phyloP scores from a whole-genome alignment of 441 rosid species.

The Jatropha multifida region DNA sequence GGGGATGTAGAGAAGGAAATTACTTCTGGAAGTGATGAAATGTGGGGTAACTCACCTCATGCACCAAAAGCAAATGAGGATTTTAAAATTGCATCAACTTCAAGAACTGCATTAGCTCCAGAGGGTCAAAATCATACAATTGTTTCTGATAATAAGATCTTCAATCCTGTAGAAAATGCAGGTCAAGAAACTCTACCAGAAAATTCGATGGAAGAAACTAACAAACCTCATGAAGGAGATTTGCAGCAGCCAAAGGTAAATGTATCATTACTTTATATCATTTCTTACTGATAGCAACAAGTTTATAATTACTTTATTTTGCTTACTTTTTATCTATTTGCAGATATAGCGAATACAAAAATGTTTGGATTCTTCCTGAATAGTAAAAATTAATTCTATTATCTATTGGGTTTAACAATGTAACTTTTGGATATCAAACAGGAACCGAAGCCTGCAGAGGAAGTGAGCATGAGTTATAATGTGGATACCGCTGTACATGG shows the following conservation, averaged over 20 bases:
- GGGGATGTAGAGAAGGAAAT: constrained; percentile 51
- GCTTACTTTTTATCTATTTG: not conserved
- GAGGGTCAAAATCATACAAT: constrained; percentile 19
- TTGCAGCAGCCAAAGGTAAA: constrained; percentile 40
- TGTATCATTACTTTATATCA: too few relatives aligned
- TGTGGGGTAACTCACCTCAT: constrained; percentile 47
- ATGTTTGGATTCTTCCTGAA: not conserved
- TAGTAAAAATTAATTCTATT: not conserved
- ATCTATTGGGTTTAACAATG: constrained; percentile 3
- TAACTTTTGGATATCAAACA: constrained; percentile 26
- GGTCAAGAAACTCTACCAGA: constrained; percentile 16
- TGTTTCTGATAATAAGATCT: constrained; percentile 14
- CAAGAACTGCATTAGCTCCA: constrained; percentile 30
- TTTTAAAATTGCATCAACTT: constrained; percentile 28
- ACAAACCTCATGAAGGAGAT: constrained; percentile 6
- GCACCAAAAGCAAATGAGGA: constrained; percentile 27
- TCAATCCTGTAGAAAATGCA: constrained; percentile 18
- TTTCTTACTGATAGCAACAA: not conserved
- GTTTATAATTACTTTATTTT: not conserved
- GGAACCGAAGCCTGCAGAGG: constrained; percentile 41
- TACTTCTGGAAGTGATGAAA: constrained; percentile 41
- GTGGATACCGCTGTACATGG: constrained; percentile 2
- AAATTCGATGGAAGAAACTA: constrained; percentile 14
- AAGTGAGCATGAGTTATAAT: constrained; percentile 29
- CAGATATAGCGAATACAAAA: not conserved